These are phyloP conservation scores for Vaccinium corymbosum DNA, from an alignment of 148 eudicot genomes.

Conservation along the genomic window DNA sequence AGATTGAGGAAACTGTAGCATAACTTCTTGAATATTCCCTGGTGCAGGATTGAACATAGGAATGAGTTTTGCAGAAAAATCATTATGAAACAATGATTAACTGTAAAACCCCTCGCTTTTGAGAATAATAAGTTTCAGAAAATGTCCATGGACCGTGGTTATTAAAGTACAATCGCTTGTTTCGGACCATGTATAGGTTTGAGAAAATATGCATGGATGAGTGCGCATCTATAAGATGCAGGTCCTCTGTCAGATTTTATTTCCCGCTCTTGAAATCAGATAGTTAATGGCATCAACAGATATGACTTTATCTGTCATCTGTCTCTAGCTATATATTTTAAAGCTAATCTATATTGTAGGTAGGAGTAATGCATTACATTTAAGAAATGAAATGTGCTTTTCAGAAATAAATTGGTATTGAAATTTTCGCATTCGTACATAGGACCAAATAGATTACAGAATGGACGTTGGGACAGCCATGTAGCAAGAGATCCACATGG, in stretches of 20 bases:
- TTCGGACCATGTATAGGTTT: neutral
- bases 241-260: neutral
- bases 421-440: neutral
- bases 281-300: neutral
- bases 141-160: neutral
- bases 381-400: neutral
- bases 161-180: neutral
- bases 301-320: neutral
- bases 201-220: neutral
- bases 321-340: neutral
- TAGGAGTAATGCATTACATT: neutral
- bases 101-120: constrained; percentile 2
- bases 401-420: neutral
- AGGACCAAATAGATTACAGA: neutral
- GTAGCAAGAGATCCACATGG: neutral
- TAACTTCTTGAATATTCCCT: constrained; percentile 14
- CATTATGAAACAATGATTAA: neutral
- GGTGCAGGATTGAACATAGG: neutral
- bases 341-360: neutral
- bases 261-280: neutral
- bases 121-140: constrained; percentile 5
- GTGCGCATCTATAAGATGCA: neutral
- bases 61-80: neutral
- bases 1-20: neutral
- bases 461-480: neutral